phyloP scores from a whole-genome alignment of 2,329 filamentous ascomycete genomes.

The Penicillium sp. region DNA sequence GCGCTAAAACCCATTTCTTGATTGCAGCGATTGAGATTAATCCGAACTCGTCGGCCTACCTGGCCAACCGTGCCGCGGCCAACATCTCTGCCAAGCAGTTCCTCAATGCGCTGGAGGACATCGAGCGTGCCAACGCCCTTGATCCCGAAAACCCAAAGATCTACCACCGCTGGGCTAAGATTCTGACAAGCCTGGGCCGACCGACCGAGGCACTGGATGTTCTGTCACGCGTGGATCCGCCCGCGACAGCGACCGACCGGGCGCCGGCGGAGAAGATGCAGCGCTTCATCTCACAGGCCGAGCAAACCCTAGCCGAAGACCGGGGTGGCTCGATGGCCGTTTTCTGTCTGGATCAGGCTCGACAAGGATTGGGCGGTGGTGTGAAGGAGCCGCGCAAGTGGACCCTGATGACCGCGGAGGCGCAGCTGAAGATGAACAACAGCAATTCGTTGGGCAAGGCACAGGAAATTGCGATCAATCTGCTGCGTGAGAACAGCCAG shows the following conservation, averaged over 20 bases:
- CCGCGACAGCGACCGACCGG: constrained; percentile 78
- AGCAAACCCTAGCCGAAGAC: constrained; percentile 67
- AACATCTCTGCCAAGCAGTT: constrained; percentile 84
- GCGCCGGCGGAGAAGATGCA: constrained; percentile 79
- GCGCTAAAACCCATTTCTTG: constrained; percentile 11
- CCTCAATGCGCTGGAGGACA: constrained; percentile 77
- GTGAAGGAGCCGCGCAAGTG: constrained; percentile 83
- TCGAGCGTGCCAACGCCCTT: constrained; percentile 71
- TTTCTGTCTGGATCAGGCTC: constrained; percentile 85
- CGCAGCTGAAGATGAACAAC: constrained; percentile 86
- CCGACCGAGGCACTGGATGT: constrained; percentile 81
- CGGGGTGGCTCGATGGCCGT: constrained; percentile 85
- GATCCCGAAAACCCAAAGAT: constrained; percentile 86
- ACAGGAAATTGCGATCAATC: constrained; percentile 82
- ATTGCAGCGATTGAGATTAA: constrained; percentile 75
- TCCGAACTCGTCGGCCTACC: constrained; percentile 79
- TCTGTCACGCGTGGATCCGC: constrained; percentile 72
- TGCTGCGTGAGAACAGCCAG: constrained; percentile 79
- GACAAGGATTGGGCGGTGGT: constrained; percentile 68
- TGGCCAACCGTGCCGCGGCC: constrained; percentile 91
- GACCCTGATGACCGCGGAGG: constrained; percentile 87
- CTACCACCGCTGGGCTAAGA: constrained; percentile 76
- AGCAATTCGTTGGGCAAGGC: constrained; percentile 85
- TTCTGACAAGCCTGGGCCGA: constrained; percentile 80
- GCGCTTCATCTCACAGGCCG: constrained; percentile 71